A percentile compares a stretch with the other conserved stretches of the same genome.
These are phyloP conservation scores for Lentinula sp. DNA, from an alignment of 768 basidiomycete genomes.

Conservation along the genomic window DNA sequence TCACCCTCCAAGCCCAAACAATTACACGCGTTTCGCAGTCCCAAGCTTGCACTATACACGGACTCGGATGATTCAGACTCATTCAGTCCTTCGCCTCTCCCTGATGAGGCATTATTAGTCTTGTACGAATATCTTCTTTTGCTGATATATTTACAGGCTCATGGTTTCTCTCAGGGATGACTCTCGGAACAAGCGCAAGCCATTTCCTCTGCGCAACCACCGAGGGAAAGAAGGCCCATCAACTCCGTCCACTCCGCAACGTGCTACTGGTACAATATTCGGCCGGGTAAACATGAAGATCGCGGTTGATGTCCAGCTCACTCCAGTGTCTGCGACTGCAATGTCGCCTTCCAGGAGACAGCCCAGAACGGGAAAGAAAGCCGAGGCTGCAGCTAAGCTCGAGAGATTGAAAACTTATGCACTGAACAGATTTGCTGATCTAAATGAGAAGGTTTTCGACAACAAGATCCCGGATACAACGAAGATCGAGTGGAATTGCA, in stretches of 20 bases:
- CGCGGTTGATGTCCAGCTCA: background rate
- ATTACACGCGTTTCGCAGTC: background rate
- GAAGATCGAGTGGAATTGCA: conserved; percentile 59
- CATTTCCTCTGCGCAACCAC: conserved; percentile 20
- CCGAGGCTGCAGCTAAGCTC: conserved; percentile 34
- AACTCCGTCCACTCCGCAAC: background rate
- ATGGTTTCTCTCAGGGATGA: conserved; percentile 29
- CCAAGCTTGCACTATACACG: conserved; percentile 1
- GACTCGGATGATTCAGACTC: conserved; percentile 7
- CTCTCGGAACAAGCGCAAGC: conserved; percentile 41
- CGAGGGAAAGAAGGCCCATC: conserved; percentile 7
- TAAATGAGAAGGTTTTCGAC: conserved; percentile 55
- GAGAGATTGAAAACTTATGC: conserved; percentile 47
- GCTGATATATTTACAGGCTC: background rate
- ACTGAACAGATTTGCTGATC: conserved; percentile 47
- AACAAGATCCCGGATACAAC: conserved; percentile 47
- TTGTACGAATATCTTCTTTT: conserved; percentile 22
- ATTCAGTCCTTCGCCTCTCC: background rate
- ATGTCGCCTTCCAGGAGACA: conserved; percentile 14
- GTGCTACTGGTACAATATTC: background rate
- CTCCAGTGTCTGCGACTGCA: background rate
- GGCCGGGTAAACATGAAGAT: background rate
- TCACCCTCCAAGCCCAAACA: background rate
- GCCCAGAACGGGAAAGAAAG: conserved; percentile 32
- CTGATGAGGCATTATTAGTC: conserved; percentile 23